Conservation (phyloP, 2,329 filamentous ascomycete species). For the Xylaria sp. region DNA sequence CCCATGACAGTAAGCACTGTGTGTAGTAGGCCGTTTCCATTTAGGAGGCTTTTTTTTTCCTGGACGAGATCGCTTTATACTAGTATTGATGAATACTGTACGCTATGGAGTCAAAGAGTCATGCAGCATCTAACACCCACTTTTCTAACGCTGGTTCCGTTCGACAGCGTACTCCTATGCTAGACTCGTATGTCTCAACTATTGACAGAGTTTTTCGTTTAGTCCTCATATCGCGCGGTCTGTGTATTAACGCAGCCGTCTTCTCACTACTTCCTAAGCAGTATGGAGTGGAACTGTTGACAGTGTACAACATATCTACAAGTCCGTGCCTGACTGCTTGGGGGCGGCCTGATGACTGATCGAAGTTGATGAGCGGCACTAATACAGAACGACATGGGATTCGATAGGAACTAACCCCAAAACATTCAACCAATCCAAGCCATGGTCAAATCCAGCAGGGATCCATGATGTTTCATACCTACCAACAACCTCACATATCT, state of each 20-base stretch:
- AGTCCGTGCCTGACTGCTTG: not conserved
- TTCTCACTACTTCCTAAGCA: not conserved
- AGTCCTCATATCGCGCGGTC: no score
- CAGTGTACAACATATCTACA: not conserved
- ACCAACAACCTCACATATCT: conserved; percentile 20
- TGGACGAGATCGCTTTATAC: not conserved
- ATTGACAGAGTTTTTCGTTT: conserved; percentile 7
- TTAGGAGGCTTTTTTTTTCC: conserved; percentile 1
- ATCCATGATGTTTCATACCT: conserved; percentile 30
- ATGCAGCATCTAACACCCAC: conserved; percentile 32
- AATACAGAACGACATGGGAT: conserved; percentile 1
- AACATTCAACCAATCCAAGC: conserved; percentile 23
- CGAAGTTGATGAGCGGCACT: not conserved
- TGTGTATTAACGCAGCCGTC: not conserved
- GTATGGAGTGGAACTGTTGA: not conserved
- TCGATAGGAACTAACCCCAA: conserved; percentile 15
- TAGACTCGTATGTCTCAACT: not conserved
- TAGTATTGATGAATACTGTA: not conserved
- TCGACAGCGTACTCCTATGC: conserved; percentile 1
- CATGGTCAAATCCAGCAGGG: conserved; percentile 15
- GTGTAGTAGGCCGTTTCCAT: conserved; percentile 5
- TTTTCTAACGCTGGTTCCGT: conserved; percentile 23
- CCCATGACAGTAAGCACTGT: conserved; percentile 4
- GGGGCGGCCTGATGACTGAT: conserved; percentile 27
- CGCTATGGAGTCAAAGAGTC: conserved; percentile 36